Base-by-base conservation (phyloP, 148 eudicot genomes). In the Nepenthes gracilis region DNA sequence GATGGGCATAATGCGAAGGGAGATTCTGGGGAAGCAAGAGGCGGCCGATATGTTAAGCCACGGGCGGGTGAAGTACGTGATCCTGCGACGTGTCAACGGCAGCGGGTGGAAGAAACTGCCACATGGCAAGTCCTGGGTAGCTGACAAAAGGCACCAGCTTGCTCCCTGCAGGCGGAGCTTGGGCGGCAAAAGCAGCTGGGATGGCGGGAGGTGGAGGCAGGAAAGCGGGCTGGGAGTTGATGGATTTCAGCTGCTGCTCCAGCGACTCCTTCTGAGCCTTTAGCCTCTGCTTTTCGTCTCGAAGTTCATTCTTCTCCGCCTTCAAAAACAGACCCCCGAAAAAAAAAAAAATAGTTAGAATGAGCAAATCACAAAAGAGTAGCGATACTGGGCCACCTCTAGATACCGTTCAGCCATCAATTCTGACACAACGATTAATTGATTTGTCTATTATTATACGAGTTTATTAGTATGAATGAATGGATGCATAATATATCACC, bases 31-130 rank as follows among this genome's bases (percentile, higher is more conserved):
- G 48, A 11, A 48, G 70, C 67, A 49, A 54, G 47, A 54, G 57
- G 65, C 72, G 38, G 6, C 34, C 48, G 53, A 55, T 35, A 52
- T 70, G 47, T 74, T 81, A 84, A 60, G 87, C 90, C 60, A 81
- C 90, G 2, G 86, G 95, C 36, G 95, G 90, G 33, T 62, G 89
- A 10, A 83, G 81, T 50, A 67, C 86, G 52, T 85, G 88, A 65
- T 85, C 88, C 68, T 79, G 84, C 13, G 96, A 85, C 9, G 85
- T 81, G 58, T 88, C 88, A 8, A 79, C 79, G 1, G 78, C 72
- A 34, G 86, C 67, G 23, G 83, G 85, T 4, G 96, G 86, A 72
- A 79, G 70, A 72, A 77, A 82, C 62, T 85, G 91, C 96, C 96
- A 88, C 84, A 85, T 69, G 57, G 96, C 77, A 33, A 79, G 77